Evolutionary conservation across 1,284 basidiomycete species (phyloP), one percentile per base, ranked within the genome.

Genomic region (Flammula alnicola): DNA sequence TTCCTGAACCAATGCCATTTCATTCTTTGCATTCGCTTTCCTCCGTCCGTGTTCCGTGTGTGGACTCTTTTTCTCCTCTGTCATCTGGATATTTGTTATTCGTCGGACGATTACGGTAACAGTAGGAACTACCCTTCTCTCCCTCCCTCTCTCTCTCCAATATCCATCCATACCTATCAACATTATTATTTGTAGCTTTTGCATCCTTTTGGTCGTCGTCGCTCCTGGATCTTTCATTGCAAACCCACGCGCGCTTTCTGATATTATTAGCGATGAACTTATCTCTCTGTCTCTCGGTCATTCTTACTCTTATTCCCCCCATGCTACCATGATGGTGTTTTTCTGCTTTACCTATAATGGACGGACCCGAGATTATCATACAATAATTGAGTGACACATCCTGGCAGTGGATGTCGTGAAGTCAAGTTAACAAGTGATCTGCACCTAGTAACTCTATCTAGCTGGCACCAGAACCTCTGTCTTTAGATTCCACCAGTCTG

Each of bases 301-400:
- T n/a, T 7, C 20, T 44, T 26, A 26, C 27, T 23, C 42, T 14
- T 29, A 11, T 22, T 44, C 30, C 36, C 37, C 41, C 31, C 47
- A 44, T 33, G 51, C 53, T 54, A 49, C 53, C 39, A 52, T 27
- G 44, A 48, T 44, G 43, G 31, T 47, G 25, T 22, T 44, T 39
- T 36, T 39, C 42, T 45, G 31, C 35, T 47, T 52, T 50, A 51
- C 27, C 45, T 55, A 49, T 47, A 58, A 55, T 53, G 56, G 56
- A 58, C 51, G 50, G 47, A 51, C 53, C 31, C 30, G 20, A 26
- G 27, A 22, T 23, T 33, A 31, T 33, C 42, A 44, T 44, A 31
- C 30, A 19, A 44, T 44, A 40, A 40, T 33, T 41, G 25, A n/a
- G 14, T 29, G 9, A n/a, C 29, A 11, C 39, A 16, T 30, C 4